Evolutionary conservation across 2,329 filamentous ascomycete genomes (phyloP), one percentile per base, ranked within the genome.

Genomic region (Colletotrichum viniferum): DNA sequence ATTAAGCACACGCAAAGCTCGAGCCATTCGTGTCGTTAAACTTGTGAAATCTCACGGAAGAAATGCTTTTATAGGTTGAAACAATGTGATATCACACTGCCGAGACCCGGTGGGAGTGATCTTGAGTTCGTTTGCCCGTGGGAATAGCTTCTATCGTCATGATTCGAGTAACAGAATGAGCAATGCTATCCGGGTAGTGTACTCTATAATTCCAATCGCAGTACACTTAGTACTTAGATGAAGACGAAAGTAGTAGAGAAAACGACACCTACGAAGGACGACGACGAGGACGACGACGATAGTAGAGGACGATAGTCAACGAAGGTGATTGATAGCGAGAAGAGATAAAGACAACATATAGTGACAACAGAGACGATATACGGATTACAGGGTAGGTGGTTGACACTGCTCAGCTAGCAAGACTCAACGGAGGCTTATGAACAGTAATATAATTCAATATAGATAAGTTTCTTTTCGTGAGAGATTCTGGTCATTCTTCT

Each of bases 81-180:
- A 43, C 38, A 43, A 12, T 12, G 9, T 10, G 6, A 4, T 43
- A 2, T 43, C 9, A 2, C 18, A 10, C 5, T 4, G 8, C 18
- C 18, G 18, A 43, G 3, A 43, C 38, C 0, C 18, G 9, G 16
- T 43, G 38, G 9, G 18, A 43, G 18, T 43, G 8, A 10, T 0
- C 18, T 0, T 10, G 8, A n/a, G 38, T n/a, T 43, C 5, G 8
- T 3, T n/a, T 43, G 38, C 8, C 38, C 0, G 0, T n/a, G 18
- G 1, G 3, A 1, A n/a, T n/a, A 43, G 38, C 16, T 43, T 43
- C 16, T 4, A 18, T 43, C 2, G 36, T 43, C 8, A 43, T 43
- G 16, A 2, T 43, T 43, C 0, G 0, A 43, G 16, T 5, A 5
- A 18, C 4, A 9, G 8, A 43, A 43, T 18, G 14, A 18, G 14